Base-by-base conservation (phyloP, 148 eudicot genomes). In the Diospyros lotus region DNA sequence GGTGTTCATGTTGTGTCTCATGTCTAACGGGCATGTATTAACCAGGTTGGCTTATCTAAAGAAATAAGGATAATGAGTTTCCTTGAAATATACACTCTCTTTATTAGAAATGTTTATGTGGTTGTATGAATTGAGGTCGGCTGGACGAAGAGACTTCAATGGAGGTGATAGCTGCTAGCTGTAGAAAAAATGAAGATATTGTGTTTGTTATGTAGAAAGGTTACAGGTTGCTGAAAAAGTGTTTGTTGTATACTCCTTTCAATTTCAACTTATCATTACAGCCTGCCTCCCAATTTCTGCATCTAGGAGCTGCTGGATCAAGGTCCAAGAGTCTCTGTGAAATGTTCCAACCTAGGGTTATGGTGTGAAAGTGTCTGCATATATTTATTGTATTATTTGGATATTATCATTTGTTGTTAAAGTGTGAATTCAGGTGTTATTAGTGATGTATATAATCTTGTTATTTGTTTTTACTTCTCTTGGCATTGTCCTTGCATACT, bases 291-390 rank as follows among this genome's bases (percentile, higher is more conserved):
- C 45, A 42, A 65, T 5, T 43, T 15, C 40, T 66, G 9, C 5
- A 66, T 43, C 11, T 44, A 45, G 69, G 51, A 66, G 69, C 54
- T n/a, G 39, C 46, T 56, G 59, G 69, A 28, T 68, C 71, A 50
- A 8, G 71, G 14, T 68, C 42, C 58, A 68, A 48, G 56, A 68
- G 71, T 56, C 43, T 50, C 41, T 56, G 6, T 18, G 42, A 18
- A 13, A 18, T 4, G 43, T 50, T 54, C 58, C 58, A 41, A 18
- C n/a, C 9, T 4, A 18, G 11, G 40, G 8, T 3, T 3, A 68
- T 13, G 56, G 56, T 68, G 42, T 18, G 10, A 4, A 68, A 66
- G 38, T 66, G 41, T 68, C 42, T 50, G 56, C 43, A 4, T 1
- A 45, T 17, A 56, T 56, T 3, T 56, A 56, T 12, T 56, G 17